Conservation (phyloP, 2,329 filamentous ascomycete genomes). For the Fusarium gaditjirri region DNA sequence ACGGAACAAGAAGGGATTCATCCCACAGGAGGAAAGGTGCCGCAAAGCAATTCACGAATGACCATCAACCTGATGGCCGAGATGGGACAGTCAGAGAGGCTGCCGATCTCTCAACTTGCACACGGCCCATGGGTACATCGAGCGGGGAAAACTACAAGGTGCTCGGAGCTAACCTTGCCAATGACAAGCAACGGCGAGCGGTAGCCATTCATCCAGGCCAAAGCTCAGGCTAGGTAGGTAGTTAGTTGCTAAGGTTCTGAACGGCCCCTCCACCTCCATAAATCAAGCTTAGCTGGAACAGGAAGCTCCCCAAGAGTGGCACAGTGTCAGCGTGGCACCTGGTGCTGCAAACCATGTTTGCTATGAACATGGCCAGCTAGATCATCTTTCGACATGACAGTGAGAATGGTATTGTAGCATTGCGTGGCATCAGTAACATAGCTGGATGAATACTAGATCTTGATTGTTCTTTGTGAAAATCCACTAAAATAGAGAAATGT, state of each 20-base stretch:
- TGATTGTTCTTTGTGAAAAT: not conserved
- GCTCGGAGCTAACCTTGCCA: constrained; percentile 32
- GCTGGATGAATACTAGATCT: not conserved
- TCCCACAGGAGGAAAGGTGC: constrained; percentile 44
- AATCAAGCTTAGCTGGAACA: constrained; percentile 36
- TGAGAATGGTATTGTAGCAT: constrained; percentile 24
- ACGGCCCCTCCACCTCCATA: constrained; percentile 8
- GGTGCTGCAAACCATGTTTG: constrained; percentile 5
- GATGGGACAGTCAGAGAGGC: constrained; percentile 38
- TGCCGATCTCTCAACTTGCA: constrained; percentile 23
- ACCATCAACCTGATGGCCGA: constrained; percentile 41
- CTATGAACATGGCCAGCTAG: constrained; percentile 4
- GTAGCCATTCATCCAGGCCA: constrained; percentile 15
- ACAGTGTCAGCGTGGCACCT: constrained; percentile 35
- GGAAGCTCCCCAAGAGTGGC: constrained; percentile 40
- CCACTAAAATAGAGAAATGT: not conserved
- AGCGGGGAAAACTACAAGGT: constrained; percentile 38
- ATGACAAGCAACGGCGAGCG: constrained; percentile 21
- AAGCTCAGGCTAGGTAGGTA: constrained; percentile 10
- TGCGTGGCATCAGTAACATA: constrained; percentile 19
- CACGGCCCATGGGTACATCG: constrained; percentile 35
- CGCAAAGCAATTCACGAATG: constrained; percentile 41
- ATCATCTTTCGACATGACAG: constrained; percentile 6
- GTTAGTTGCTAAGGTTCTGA: constrained; percentile 26
- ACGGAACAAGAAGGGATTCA: constrained; percentile 43